phyloP scores from a whole-genome alignment of 140 eudicot species.

The Flaveria floridana region DNA sequence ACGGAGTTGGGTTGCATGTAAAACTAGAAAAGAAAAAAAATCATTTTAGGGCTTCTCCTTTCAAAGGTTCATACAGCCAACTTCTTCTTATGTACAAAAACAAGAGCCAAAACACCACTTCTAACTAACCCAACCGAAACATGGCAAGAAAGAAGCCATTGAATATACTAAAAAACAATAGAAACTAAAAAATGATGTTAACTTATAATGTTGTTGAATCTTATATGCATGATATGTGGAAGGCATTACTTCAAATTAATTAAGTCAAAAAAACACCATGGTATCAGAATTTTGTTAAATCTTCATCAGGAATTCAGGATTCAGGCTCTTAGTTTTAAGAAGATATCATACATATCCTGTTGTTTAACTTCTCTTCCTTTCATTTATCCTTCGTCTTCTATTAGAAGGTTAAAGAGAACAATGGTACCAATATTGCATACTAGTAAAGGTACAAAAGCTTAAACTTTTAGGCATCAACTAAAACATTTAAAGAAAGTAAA shows the following conservation, averaged over 20 bases:
- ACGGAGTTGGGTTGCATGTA: neutral
- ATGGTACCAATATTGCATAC: slow-evolving; percentile 11
- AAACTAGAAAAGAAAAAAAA: neutral
- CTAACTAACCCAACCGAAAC: slow-evolving; percentile 1
- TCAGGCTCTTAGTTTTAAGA: neutral
- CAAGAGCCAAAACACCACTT: slow-evolving; percentile 3
- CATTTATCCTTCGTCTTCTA: slow-evolving; percentile 4
- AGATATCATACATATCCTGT: neutral
- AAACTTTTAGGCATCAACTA: slow-evolving; percentile 1
- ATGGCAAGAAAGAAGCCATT: slow-evolving; percentile 20
- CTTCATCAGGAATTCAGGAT: neutral
- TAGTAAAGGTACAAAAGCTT: neutral
- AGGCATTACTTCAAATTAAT: neutral
- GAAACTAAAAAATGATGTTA: neutral
- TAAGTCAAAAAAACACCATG: neutral
- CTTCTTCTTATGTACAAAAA: neutral
- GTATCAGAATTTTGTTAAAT: neutral
- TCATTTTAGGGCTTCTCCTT: slow-evolving; percentile 5
- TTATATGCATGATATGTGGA: slow-evolving; percentile 10
- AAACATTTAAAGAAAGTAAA: slow-evolving; percentile 7
- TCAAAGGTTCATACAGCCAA: slow-evolving; percentile 22
- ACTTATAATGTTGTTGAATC: neutral
- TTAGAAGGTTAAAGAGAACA: neutral
- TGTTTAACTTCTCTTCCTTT: neutral
- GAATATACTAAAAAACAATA: neutral